These are phyloP conservation scores for Penicillium sp. DNA, from an alignment of 2,329 filamentous ascomycete species.

Conservation along the genomic window DNA sequence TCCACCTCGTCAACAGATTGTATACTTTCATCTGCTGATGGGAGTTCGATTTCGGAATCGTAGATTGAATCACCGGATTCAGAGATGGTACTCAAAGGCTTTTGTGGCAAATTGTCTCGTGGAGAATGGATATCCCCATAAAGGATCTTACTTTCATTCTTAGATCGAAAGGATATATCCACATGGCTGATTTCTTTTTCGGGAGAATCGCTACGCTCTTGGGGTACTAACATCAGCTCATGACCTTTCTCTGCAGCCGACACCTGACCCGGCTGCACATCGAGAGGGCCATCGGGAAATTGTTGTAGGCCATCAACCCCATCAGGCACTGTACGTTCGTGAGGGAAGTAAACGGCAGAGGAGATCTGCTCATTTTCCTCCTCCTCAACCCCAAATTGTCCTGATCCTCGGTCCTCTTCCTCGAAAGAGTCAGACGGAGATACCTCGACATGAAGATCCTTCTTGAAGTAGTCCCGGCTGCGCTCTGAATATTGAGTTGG, in stretches of 20 bases:
- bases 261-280: slow-evolving; percentile 27
- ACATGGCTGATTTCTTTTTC: slow-evolving; percentile 51
- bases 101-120: slow-evolving; percentile 40
- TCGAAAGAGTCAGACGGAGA: slow-evolving; percentile 27
- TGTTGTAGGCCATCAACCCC: slow-evolving; percentile 28
- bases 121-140: slow-evolving; percentile 56
- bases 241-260: slow-evolving; percentile 29
- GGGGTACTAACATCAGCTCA: slow-evolving; percentile 30
- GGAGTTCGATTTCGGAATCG: slow-evolving; percentile 49
- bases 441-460: slow-evolving; percentile 18
- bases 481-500: slow-evolving; percentile 40
- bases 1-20: slow-evolving; percentile 54
- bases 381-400: slow-evolving; percentile 54
- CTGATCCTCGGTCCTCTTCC: slow-evolving; percentile 23
- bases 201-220: slow-evolving; percentile 27
- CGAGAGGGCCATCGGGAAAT: slow-evolving; percentile 22
- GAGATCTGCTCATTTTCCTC: slow-evolving; percentile 64
- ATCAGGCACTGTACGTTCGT: slow-evolving; percentile 50
- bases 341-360: slow-evolving; percentile 64
- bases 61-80: slow-evolving; percentile 45
- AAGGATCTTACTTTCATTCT: slow-evolving; percentile 60
- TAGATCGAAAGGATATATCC: slow-evolving; percentile 62
- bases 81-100: slow-evolving; percentile 37
- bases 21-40: slow-evolving; percentile 45
- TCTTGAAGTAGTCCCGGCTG: slow-evolving; percentile 31